These are phyloP conservation scores for Plasmodium gonderi DNA, from an alignment of 169 alveolate genomes.

Conservation along the genomic window DNA sequence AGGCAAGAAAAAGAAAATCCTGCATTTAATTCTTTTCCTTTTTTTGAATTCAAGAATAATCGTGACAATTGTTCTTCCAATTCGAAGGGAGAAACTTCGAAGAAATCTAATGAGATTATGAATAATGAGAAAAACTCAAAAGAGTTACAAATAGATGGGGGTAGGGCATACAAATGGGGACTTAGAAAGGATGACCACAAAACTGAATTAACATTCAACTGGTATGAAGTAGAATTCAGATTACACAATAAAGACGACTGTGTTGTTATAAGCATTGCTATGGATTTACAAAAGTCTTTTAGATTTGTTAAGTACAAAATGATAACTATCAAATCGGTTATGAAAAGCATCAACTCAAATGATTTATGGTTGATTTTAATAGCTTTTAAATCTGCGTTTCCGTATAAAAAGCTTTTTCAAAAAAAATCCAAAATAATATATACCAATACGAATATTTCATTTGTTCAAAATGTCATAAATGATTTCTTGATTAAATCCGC, in stretches of 20 bases:
- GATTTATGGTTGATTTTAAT: conserved; percentile 40
- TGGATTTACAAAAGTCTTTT: conserved; percentile 10
- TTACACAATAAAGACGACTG: conserved; percentile 32
- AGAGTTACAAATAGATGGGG: background rate
- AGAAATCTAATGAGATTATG: background rate
- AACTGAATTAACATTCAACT: conserved; percentile 7
- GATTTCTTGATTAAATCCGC: conserved; percentile 20
- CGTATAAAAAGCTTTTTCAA: conserved; percentile 38
- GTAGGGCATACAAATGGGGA: background rate
- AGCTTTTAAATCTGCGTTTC: conserved; percentile 62
- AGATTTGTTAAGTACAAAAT: conserved; percentile 34
- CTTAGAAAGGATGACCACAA: background rate
- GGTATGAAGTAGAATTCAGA: conserved; percentile 66
- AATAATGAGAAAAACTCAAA: background rate
- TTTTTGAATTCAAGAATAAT: background rate
- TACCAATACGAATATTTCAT: conserved; percentile 47
- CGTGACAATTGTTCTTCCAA: background rate
- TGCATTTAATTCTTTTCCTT: background rate
- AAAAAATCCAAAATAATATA: conserved; percentile 16
- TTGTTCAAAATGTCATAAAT: conserved; percentile 54
- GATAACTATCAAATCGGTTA: conserved; percentile 38
- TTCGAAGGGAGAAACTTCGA: background rate
- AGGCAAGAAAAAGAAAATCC: background rate
- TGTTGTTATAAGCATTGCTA: conserved; percentile 16
- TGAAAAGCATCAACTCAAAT: background rate